phyloP scores from a whole-genome alignment of 495 filamentous ascomycete species.

The Neurospora sp. region DNA sequence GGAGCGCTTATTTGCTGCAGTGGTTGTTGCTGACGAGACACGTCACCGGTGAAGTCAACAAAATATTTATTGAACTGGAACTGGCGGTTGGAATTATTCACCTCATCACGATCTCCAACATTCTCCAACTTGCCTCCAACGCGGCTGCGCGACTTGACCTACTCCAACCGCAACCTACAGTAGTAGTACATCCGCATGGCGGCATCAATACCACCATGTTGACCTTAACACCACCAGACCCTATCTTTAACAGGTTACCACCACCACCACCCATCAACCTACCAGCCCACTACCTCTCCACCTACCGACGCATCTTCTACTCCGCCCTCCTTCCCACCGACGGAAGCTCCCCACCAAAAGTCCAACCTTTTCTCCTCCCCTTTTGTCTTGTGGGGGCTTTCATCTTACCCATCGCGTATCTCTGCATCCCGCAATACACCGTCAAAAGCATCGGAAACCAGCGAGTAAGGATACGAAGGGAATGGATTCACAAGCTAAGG shows the following conservation, averaged over 20 bases:
- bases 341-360: background rate
- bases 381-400: conserved; percentile 38
- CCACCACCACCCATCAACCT: conserved; percentile 2
- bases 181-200: background rate
- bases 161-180: too few species aligned
- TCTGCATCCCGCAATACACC: conserved; percentile 44
- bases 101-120: too few species aligned
- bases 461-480: conserved; percentile 20
- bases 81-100: too few species aligned
- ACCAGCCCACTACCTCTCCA: conserved; percentile 1
- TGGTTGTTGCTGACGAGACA: background rate
- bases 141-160: too few species aligned
- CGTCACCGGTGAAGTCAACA: background rate
- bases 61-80: too few species aligned
- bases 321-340: conserved; percentile 18
- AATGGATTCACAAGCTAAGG: conserved; percentile 37
- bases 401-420: conserved; percentile 44
- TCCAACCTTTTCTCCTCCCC: conserved; percentile 46
- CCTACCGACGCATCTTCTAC: conserved; percentile 8
- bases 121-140: too few species aligned
- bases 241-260: background rate
- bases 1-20: too few species aligned
- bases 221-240: too few species aligned
- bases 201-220: background rate
- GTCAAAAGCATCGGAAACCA: background rate